A percentile compares a stretch with the other conserved stretches of the same genome.
Evolutionary conservation across 257 asterid species (phyloP).

Genomic region (Nicotiana sylvestris): DNA sequence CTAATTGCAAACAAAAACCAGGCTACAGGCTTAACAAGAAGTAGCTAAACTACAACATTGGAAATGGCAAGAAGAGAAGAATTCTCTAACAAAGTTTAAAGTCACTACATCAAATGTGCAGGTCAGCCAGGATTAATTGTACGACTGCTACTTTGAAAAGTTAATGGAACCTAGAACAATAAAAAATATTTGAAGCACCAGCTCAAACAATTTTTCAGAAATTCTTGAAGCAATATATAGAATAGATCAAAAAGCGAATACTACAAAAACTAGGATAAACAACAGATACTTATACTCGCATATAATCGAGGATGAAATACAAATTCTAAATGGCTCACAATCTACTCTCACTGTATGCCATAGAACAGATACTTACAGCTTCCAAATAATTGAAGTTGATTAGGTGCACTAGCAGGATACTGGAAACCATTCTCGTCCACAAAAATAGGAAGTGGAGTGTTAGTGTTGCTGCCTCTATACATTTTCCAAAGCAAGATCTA

Average conservation of each 20-base stretch:
- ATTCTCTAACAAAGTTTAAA: background rate
- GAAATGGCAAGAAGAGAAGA: background rate
- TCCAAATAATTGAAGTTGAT: slow-evolving; percentile 64
- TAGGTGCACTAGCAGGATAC: slow-evolving; percentile 45
- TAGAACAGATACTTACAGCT: slow-evolving; percentile 45
- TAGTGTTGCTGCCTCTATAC: slow-evolving; percentile 57
- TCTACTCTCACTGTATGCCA: background rate
- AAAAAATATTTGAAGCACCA: background rate
- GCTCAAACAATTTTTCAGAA: background rate
- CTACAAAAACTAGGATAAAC: background rate
- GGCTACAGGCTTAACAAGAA: background rate
- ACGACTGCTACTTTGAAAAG: background rate
- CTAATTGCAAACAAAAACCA: background rate
- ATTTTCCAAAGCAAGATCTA: slow-evolving; percentile 25
- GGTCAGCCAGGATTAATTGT: background rate
- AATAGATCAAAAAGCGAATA: background rate
- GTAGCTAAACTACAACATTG: background rate
- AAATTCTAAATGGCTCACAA: background rate
- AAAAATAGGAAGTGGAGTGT: slow-evolving; percentile 41
- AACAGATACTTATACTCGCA: background rate
- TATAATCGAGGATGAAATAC: background rate
- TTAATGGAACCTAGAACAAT: background rate
- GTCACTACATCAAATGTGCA: background rate
- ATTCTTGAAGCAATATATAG: background rate
- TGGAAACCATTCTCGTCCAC: slow-evolving; percentile 38